These are phyloP conservation scores for Vicia sativa DNA, from an alignment of 306 rosid genomes.

Conservation along the genomic window DNA sequence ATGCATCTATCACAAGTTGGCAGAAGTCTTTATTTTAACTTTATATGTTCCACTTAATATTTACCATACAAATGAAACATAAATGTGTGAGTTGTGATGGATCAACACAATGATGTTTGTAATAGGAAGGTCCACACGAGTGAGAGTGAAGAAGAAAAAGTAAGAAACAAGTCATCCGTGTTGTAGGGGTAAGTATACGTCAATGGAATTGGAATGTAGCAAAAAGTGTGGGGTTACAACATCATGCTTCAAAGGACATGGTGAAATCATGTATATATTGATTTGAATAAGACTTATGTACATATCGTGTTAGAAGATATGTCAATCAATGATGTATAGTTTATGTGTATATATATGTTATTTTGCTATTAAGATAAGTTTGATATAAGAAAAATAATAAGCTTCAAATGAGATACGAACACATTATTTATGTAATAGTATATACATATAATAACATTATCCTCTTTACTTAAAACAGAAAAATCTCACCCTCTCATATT, in stretches of 20 bases:
- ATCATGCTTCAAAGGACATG: constrained; percentile 29
- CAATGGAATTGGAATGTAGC: constrained; percentile 41
- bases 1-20: constrained; percentile 1
- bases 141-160: constrained; percentile 13
- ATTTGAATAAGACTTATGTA: constrained; percentile 40
- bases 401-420: constrained; percentile 18
- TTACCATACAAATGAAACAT: constrained; percentile 17
- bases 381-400: background rate
- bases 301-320: constrained; percentile 33
- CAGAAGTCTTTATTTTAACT: background rate
- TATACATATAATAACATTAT: background rate
- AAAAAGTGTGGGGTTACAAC: constrained; percentile 24
- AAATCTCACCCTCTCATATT: background rate
- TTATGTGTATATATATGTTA: background rate
- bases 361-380: constrained; percentile 18
- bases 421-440: background rate
- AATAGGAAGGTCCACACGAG: constrained; percentile 23
- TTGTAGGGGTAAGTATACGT: constrained; percentile 36
- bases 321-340: constrained; percentile 17
- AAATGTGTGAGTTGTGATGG: background rate
- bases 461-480: background rate
- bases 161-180: background rate
- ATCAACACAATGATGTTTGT: background rate
- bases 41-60: background rate
- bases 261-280: constrained; percentile 39